Percentiles rank a stretch among this genome's conserved stretches.
Evolutionary conservation across 2,329 filamentous ascomycete genomes (phyloP).

Genomic region (Phaeosphaeriaceae sp.): DNA sequence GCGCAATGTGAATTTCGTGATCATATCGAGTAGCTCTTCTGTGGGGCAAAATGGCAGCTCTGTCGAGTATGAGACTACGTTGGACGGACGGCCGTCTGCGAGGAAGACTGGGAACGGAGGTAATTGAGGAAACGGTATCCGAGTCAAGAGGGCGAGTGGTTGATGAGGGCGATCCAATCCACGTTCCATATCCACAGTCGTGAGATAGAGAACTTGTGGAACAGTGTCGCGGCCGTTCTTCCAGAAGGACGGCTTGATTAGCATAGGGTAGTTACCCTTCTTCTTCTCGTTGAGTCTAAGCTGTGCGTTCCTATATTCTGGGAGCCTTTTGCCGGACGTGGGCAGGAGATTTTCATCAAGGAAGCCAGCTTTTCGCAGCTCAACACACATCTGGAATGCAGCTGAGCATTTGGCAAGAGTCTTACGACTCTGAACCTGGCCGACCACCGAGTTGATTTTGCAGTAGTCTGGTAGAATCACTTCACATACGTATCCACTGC

Average conservation of each 20-base stretch:
- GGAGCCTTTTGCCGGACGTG: constrained; percentile 73
- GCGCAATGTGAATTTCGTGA: constrained; percentile 78
- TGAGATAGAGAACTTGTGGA: constrained; percentile 67
- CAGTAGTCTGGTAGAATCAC: constrained; percentile 79
- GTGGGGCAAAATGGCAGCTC: constrained; percentile 54
- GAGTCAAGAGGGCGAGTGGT: constrained; percentile 75
- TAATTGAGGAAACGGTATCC: constrained; percentile 69
- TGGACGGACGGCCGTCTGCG: constrained; percentile 67
- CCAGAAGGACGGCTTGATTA: constrained; percentile 82
- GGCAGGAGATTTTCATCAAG: constrained; percentile 80
- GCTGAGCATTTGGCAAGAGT: constrained; percentile 84
- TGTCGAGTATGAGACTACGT: constrained; percentile 61
- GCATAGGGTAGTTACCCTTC: constrained; percentile 77
- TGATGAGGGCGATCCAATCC: constrained; percentile 67
- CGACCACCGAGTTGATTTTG: constrained; percentile 72
- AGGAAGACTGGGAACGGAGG: constrained; percentile 77
- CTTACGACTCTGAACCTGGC: constrained; percentile 72
- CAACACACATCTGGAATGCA: constrained; percentile 81
- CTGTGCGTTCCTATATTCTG: constrained; percentile 84
- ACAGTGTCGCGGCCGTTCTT: constrained; percentile 50
- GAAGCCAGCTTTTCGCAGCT: constrained; percentile 70
- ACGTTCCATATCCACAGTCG: constrained; percentile 67
- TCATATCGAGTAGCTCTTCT: constrained; percentile 55
- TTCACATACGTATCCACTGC: constrained; percentile 66
- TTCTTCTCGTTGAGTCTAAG: constrained; percentile 84